phyloP scores from a whole-genome alignment of 1,284 basidiomycete genomes.

The Moesziomyces sp. region DNA sequence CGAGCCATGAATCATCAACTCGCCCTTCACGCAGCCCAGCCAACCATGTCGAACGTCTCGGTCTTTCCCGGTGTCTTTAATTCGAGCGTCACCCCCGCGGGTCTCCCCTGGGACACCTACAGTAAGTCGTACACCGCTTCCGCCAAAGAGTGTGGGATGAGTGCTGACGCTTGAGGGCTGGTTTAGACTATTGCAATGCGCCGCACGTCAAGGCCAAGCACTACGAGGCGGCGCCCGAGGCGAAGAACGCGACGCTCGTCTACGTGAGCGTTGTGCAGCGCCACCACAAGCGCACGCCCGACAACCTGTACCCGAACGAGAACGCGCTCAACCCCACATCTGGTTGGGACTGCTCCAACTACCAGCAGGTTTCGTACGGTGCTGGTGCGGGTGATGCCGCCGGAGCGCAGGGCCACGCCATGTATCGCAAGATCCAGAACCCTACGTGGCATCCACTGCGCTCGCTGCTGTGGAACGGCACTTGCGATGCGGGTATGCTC shows the following conservation, averaged over 20 bases:
- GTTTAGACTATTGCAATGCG: conserved; percentile 49
- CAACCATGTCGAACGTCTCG: conserved; percentile 16
- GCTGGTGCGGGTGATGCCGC: conserved; percentile 17
- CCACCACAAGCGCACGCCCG: conserved; percentile 66
- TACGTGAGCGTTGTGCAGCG: conserved; percentile 53
- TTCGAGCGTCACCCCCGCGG: conserved; percentile 21
- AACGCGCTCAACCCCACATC: conserved; percentile 69
- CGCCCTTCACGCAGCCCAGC: background rate
- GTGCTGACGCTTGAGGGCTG: background rate
- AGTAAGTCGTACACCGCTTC: conserved; percentile 12
- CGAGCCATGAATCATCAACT: background rate
- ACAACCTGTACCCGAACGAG: conserved; percentile 72
- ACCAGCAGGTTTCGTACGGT: conserved; percentile 39
- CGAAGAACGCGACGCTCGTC: conserved; percentile 44
- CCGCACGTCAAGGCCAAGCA: conserved; percentile 34
- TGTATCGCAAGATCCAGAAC: conserved; percentile 70
- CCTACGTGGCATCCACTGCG: conserved; percentile 72
- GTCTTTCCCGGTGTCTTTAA: conserved; percentile 32
- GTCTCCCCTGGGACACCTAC: conserved; percentile 44
- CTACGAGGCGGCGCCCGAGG: conserved; percentile 31
- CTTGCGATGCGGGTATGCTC: conserved; percentile 73
- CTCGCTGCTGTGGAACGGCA: conserved; percentile 73
- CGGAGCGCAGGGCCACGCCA: conserved; percentile 35
- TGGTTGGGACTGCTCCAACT: conserved; percentile 51
- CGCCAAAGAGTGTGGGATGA: background rate